phyloP scores from a whole-genome alignment of 495 filamentous ascomycete species.

The Aspergillus cavernicola region DNA sequence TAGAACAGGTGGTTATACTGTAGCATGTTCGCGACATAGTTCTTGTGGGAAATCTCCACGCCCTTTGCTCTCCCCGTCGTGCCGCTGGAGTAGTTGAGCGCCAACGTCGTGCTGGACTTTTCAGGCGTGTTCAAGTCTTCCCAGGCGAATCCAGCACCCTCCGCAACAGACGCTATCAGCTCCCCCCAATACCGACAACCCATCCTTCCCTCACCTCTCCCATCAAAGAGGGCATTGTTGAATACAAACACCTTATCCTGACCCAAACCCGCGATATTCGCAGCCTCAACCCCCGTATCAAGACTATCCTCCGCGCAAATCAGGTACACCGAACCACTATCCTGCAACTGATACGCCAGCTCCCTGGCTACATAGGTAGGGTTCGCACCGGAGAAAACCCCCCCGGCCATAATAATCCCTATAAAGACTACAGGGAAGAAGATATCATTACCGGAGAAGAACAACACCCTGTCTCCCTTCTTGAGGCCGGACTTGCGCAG shows the following conservation, averaged over 20 bases:
- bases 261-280: constrained; percentile 34
- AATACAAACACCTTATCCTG: constrained; percentile 47
- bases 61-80: constrained; percentile 85
- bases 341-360: constrained; percentile 69
- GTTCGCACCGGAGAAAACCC: constrained; percentile 76
- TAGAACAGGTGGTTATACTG: constrained; percentile 47
- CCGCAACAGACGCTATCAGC: constrained; percentile 39
- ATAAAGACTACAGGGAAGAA: constrained; percentile 71
- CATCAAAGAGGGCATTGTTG: constrained; percentile 42
- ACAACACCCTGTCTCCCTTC: constrained; percentile 66
- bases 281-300: constrained; percentile 42
- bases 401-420: constrained; percentile 73
- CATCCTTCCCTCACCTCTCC: constrained; percentile 29
- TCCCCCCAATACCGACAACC: constrained; percentile 49
- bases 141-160: constrained; percentile 45
- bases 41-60: constrained; percentile 71
- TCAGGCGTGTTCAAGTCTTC: constrained; percentile 35
- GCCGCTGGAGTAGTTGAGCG: constrained; percentile 71
- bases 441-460: constrained; percentile 68
- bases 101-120: constrained; percentile 40
- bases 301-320: constrained; percentile 50
- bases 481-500: constrained; percentile 61
- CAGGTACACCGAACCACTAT: constrained; percentile 63
- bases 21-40: constrained; percentile 67
- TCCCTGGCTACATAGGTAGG: constrained; percentile 69